Conservation (phyloP, 140 eudicot genomes). For the Oenanthe javanica region DNA sequence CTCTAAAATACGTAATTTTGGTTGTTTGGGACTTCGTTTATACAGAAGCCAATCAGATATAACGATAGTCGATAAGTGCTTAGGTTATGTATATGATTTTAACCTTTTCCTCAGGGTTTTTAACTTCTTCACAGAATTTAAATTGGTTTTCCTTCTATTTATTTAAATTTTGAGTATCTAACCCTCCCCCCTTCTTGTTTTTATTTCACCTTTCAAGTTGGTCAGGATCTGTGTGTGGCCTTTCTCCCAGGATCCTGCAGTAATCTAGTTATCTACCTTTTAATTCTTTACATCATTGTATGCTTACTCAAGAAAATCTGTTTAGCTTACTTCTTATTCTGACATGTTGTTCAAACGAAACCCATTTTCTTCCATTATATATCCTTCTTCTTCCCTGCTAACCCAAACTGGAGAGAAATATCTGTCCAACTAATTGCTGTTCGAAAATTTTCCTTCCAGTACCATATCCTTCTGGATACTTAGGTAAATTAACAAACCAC, state of each 20-base stretch:
- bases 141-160: not conserved
- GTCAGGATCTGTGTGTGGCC: not conserved
- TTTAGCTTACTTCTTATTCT: not conserved
- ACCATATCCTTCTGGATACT: not conserved
- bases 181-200: not conserved
- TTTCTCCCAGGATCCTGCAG: not conserved
- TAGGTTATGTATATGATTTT: too few species aligned
- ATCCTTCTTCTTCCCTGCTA: not conserved
- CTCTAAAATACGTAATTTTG: not conserved
- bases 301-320: not conserved
- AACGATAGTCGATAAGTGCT: not conserved
- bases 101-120: not conserved
- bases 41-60: not conserved
- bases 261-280: not conserved
- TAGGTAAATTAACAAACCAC: slow-evolving; percentile 33
- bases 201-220: not conserved
- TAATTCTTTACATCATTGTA: not conserved
- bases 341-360: not conserved
- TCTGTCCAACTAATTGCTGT: not conserved
- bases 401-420: not conserved
- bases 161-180: not conserved
- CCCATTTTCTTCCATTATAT: not conserved
- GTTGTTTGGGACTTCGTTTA: not conserved
- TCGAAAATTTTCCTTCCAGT: not conserved
- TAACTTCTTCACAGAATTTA: not conserved